Percentiles rank a stretch among this genome's conserved stretches.
phyloP scores from a whole-genome alignment of 2,329 filamentous ascomycete species.

The Exophiala lecanii-corni region DNA sequence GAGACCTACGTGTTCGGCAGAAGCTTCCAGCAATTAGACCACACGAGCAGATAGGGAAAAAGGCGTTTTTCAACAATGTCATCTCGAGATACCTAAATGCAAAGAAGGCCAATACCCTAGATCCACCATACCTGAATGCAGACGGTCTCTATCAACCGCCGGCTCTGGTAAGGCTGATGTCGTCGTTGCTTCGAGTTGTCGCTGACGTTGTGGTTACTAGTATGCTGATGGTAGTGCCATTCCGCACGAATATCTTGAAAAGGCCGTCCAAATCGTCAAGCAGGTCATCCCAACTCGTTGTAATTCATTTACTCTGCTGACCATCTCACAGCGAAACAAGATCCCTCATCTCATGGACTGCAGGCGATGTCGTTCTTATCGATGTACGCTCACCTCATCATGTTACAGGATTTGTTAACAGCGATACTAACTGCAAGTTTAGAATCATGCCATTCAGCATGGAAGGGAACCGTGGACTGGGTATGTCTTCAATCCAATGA shows the following conservation, averaged over 20 bases:
- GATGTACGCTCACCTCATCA: neutral
- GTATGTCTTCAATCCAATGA: no score
- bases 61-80: slow-evolving; percentile 1
- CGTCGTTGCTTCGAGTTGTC: neutral
- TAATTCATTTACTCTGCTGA: neutral
- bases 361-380: slow-evolving; percentile 3
- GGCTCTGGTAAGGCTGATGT: neutral
- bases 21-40: slow-evolving; percentile 1
- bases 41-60: slow-evolving; percentile 1
- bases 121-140: slow-evolving; percentile 1
- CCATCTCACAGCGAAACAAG: slow-evolving; percentile 1
- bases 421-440: neutral
- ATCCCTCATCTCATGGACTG: neutral
- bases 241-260: slow-evolving; percentile 1
- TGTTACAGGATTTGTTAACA: neutral
- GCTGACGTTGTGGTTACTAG: neutral
- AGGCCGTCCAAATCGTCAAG: slow-evolving; percentile 1
- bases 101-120: neutral
- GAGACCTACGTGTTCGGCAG: slow-evolving; percentile 1
- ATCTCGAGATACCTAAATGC: slow-evolving; percentile 4
- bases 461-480: slow-evolving; percentile 3
- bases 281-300: neutral
- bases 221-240: slow-evolving; percentile 4
- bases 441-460: slow-evolving; percentile 4
- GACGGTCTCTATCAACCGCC: slow-evolving; percentile 1